phyloP scores from a whole-genome alignment of 1,139 yeast species.

The Yamadazyma triangularis region DNA sequence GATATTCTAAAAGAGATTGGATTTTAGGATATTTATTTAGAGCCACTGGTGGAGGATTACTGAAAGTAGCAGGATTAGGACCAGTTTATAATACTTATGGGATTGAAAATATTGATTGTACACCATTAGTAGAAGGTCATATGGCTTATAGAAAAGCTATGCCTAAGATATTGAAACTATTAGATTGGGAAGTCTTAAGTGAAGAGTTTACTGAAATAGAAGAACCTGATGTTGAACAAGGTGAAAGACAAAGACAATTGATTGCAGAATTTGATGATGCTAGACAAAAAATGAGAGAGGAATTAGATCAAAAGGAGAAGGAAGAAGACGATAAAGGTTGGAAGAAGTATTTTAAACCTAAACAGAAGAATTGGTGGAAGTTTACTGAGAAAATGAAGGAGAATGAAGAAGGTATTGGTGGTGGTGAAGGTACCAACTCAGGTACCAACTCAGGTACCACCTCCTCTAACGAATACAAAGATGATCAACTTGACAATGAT shows the following conservation, averaged over 20 bases:
- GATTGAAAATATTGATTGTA: constrained; percentile 81
- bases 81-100: constrained; percentile 62
- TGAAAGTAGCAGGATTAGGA: constrained; percentile 85
- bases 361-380: constrained; percentile 88
- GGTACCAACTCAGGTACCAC: too few relatives aligned
- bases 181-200: constrained; percentile 79
- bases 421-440: constrained; percentile 5
- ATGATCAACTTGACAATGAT: constrained; percentile 15
- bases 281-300: constrained; percentile 51
- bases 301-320: constrained; percentile 18
- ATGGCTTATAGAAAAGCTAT: constrained; percentile 94
- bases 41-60: constrained; percentile 93
- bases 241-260: constrained; percentile 75
- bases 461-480: constrained; percentile 11
- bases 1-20: constrained; percentile 94
- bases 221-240: constrained; percentile 89
- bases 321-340: constrained; percentile 35
- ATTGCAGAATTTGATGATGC: constrained; percentile 85
- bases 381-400: constrained; percentile 57
- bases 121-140: constrained; percentile 87
- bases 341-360: constrained; percentile 69
- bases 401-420: constrained; percentile 7
- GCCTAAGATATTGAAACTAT: constrained; percentile 65
- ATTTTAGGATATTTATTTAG: constrained; percentile 89
- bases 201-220: constrained; percentile 96